Base-by-base conservation (phyloP, 768 basidiomycete genomes). In the Boletus rex-veris region DNA sequence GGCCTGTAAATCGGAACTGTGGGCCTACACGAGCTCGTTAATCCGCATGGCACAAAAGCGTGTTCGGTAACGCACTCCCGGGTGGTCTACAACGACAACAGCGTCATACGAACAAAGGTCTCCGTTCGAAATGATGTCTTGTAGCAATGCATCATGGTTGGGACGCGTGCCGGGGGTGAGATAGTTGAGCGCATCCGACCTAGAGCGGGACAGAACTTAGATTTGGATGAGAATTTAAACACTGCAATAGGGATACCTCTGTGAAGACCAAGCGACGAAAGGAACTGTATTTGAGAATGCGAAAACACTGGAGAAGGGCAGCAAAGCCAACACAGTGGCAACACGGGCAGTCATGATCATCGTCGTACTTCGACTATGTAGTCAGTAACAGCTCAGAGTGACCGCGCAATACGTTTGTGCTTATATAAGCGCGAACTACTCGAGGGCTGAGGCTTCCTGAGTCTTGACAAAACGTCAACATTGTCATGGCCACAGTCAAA, bases 1-100 rank as follows among this genome's bases (percentile, higher is more conserved):
- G 10, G 71, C 68, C 30, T 85, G 83, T 39, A 91, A 73, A 73
- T 91, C 88, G n/a, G 87, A 84, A 24, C 86, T 84, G 61, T 86
- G 89, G 5, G 88, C 73, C 89, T 91, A 61, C 14, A 28, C 38
- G 19, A 28, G 10, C 39, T 24, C 48, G 61, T 57, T 31, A 57
- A 30, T 36, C 51, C 12, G 19, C 14, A 31, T 48, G 36, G 31
- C 6, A 48, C 42, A 19, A 38, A 16, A 19, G 35, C 12, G 26
- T n/a, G 24, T 11, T 24, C 36, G 26, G 31, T 24, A 53, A 75
- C 85, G 55, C 67, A 91, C 90, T 21, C 88, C 86, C 10, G 84
- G 81, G 48, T 91, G 89, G 58, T 88, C 79, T 39, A 90, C 73
- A 10, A 91, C 64, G 8, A 90, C 73, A 12, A 92, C 66, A 30